Conservation (phyloP, 148 eudicot genomes). For the Tetragonia tetragonoides region DNA sequence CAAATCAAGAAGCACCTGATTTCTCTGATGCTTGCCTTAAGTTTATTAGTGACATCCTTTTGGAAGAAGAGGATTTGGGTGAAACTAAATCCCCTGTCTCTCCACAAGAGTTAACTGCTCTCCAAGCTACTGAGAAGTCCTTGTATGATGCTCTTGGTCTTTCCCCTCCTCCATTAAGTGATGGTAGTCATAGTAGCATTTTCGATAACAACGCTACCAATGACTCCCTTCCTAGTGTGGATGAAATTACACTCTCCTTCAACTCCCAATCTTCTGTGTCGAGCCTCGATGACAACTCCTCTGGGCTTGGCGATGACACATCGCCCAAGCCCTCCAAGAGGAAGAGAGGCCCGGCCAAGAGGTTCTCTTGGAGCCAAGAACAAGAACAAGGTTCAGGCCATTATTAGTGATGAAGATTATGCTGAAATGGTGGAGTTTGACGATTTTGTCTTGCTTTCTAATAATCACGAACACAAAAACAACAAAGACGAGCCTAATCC, state of each 20-base stretch:
- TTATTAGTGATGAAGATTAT: constrained; percentile 34
- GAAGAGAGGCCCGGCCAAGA: constrained; percentile 39
- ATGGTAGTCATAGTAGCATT: background rate
- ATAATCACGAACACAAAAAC: background rate
- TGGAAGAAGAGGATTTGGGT: constrained; percentile 56
- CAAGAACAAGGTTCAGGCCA: constrained; percentile 46
- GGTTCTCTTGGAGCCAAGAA: constrained; percentile 23
- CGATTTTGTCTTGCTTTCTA: constrained; percentile 46
- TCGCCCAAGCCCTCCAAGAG: constrained; percentile 28
- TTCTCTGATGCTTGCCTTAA: constrained; percentile 49
- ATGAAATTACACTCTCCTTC: constrained; percentile 11
- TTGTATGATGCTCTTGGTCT: constrained; percentile 49
- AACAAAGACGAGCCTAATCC: background rate
- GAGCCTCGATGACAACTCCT: constrained; percentile 1
- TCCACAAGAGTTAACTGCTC: constrained; percentile 40
- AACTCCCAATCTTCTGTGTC: constrained; percentile 16
- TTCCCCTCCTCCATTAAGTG: constrained; percentile 1
- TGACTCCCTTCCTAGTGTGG: background rate
- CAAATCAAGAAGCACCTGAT: constrained; percentile 27
- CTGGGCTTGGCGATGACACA: background rate
- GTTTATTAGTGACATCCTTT: constrained; percentile 49
- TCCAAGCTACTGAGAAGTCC: constrained; percentile 61
- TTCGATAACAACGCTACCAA: too few species aligned
- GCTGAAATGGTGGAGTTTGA: constrained; percentile 48
- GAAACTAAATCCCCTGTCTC: constrained; percentile 37